Percentiles rank a stretch among this genome's conserved stretches.
Evolutionary conservation across 176 grass and related monocot species (phyloP).

Genomic region (Juncus inflexus): DNA sequence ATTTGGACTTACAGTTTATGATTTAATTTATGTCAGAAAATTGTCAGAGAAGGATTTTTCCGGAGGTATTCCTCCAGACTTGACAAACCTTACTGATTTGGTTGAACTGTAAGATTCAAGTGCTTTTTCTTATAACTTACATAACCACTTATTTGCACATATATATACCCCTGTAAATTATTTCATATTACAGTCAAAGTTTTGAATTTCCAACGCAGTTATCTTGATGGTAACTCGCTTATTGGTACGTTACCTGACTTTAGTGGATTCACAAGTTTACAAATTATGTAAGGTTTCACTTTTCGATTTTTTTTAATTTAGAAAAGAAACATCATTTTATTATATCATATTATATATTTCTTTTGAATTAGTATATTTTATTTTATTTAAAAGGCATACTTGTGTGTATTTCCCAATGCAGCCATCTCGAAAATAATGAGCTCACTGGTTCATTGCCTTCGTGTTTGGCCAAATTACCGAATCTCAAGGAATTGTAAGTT

Average conservation of each 20-base stretch:
- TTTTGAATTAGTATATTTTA: constrained; percentile 15
- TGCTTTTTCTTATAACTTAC: not conserved
- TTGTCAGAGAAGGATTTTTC: constrained; percentile 61
- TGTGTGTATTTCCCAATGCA: constrained; percentile 28
- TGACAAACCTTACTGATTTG: constrained; percentile 63
- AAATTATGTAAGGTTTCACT: constrained; percentile 64
- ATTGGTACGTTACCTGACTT: constrained; percentile 83
- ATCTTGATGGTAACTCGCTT: constrained; percentile 69
- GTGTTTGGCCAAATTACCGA: constrained; percentile 61
- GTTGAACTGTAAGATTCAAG: constrained; percentile 72
- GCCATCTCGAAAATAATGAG: constrained; percentile 91
- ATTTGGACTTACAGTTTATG: not conserved
- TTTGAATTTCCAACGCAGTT: constrained; percentile 38
- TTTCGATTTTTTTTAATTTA: not conserved
- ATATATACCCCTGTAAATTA: not conserved
- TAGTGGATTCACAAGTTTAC: constrained; percentile 53
- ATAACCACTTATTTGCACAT: not conserved
- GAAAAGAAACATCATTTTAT: no score
- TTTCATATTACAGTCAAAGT: not conserved
- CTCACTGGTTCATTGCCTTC: constrained; percentile 67
- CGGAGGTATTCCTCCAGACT: constrained; percentile 70
- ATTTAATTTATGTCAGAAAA: constrained; percentile 23
- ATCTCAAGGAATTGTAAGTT: constrained; percentile 91
- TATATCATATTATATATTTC: not conserved
- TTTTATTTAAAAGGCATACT: constrained; percentile 6